Conservation (phyloP, 1,284 basidiomycete species). For the Rhodotorula glutinis region DNA sequence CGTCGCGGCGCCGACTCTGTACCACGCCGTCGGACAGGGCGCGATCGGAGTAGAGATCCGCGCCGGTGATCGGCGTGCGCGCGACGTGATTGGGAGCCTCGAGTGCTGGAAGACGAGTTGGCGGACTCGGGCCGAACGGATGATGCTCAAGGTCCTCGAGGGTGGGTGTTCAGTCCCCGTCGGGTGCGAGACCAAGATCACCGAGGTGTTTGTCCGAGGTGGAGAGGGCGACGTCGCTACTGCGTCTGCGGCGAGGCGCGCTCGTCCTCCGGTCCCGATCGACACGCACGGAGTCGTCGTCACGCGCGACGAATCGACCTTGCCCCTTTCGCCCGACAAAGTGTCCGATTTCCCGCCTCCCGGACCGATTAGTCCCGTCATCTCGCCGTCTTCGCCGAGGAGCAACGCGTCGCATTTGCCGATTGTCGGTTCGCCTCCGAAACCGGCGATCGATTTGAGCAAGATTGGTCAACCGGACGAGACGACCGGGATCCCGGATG, state of each 20-base stretch:
- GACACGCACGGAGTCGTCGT: constrained; percentile 7
- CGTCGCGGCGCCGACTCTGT: constrained; percentile 68
- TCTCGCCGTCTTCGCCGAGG: background rate
- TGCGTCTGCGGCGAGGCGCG: background rate
- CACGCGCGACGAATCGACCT: background rate
- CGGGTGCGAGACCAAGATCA: constrained; percentile 63
- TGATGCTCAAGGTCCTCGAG: constrained; percentile 80
- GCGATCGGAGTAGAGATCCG: constrained; percentile 87
- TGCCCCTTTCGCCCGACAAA: constrained; percentile 8
- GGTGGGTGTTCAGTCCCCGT: constrained; percentile 97
- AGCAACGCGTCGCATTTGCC: background rate
- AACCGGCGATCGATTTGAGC: background rate
- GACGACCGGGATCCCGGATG: constrained; percentile 19
- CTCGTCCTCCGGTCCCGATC: background rate
- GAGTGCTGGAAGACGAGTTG: constrained; percentile 58
- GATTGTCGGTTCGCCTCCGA: background rate
- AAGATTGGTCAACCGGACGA: constrained; percentile 10
- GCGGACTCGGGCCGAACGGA: constrained; percentile 79
- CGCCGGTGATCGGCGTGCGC: constrained; percentile 60
- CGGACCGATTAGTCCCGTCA: background rate
- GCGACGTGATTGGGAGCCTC: constrained; percentile 62
- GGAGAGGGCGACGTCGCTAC: constrained; percentile 23
- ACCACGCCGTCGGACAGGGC: constrained; percentile 91
- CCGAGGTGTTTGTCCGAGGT: constrained; percentile 36
- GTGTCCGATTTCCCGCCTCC: constrained; percentile 1